phyloP scores from a whole-genome alignment of 345 rosid genomes.

The Isatis tinctoria region DNA sequence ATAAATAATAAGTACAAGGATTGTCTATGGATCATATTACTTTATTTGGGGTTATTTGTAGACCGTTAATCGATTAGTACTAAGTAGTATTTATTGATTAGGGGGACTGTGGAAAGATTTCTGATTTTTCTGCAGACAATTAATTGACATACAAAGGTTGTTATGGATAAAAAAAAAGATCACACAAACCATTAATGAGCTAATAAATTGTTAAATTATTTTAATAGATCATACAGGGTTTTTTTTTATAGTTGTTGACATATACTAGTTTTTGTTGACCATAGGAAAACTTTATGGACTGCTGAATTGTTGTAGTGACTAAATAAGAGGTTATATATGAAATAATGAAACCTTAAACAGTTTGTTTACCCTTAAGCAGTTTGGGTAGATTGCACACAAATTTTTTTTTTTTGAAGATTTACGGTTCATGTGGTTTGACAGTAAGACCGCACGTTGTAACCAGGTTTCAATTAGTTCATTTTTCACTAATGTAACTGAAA shows the following conservation, averaged over 20 bases:
- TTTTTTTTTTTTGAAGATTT: too few species aligned
- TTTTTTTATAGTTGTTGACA: neutral
- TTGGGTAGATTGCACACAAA: neutral
- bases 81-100: neutral
- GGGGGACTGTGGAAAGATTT: neutral
- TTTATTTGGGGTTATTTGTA: neutral
- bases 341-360: too few species aligned
- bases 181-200: neutral
- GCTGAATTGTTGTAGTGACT: neutral
- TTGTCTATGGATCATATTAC: neutral
- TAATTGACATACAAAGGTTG: neutral
- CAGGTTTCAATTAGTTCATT: too few species aligned
- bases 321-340: too few species aligned
- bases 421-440: too few species aligned
- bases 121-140: conserved; percentile 14
- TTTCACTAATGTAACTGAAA: too few species aligned
- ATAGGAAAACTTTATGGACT: too few species aligned
- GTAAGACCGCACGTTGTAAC: too few species aligned
- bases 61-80: neutral
- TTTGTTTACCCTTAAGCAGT: neutral
- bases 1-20: neutral
- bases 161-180: neutral
- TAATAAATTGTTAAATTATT: neutral
- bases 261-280: neutral
- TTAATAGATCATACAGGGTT: neutral